phyloP scores from a whole-genome alignment of 2,329 filamentous ascomycete genomes.

The Ophiostoma ips region DNA sequence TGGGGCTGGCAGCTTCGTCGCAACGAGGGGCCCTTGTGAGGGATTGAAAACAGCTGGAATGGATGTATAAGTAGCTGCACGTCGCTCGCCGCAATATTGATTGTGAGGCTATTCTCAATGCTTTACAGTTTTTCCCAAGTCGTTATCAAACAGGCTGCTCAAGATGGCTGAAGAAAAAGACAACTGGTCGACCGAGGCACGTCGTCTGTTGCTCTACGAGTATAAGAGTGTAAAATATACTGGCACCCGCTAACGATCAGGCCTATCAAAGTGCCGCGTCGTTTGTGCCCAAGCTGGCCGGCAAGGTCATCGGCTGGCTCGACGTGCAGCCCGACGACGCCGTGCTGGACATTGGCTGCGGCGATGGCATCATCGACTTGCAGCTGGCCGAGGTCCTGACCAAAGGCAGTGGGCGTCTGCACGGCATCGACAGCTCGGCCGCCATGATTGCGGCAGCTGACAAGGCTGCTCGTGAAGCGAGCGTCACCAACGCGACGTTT shows the following conservation, averaged over 20 bases:
- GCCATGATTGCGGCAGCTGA: constrained; percentile 43
- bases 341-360: constrained; percentile 50
- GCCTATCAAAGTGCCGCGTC: constrained; percentile 47
- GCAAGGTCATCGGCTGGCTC: constrained; percentile 43
- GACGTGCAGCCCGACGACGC: constrained; percentile 42
- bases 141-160: neutral
- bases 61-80: too few species aligned
- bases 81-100: too few species aligned
- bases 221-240: neutral
- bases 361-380: constrained; percentile 45
- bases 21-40: neutral
- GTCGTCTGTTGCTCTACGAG: neutral
- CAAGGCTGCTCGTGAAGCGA: constrained; percentile 24
- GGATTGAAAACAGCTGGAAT: too few species aligned
- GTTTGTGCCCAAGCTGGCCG: constrained; percentile 49
- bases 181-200: constrained; percentile 28
- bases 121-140: too few species aligned
- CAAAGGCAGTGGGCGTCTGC: constrained; percentile 32
- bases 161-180: constrained; percentile 19
- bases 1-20: neutral
- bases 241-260: constrained; percentile 19
- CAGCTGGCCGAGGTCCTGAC: constrained; percentile 35
- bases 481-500: constrained; percentile 26
- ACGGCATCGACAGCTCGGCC: constrained; percentile 44
- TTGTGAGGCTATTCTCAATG: too few species aligned